Evolutionary conservation across 1,139 yeast genomes (phyloP).

Genomic region (Yamadazyma songkhlaensis): DNA sequence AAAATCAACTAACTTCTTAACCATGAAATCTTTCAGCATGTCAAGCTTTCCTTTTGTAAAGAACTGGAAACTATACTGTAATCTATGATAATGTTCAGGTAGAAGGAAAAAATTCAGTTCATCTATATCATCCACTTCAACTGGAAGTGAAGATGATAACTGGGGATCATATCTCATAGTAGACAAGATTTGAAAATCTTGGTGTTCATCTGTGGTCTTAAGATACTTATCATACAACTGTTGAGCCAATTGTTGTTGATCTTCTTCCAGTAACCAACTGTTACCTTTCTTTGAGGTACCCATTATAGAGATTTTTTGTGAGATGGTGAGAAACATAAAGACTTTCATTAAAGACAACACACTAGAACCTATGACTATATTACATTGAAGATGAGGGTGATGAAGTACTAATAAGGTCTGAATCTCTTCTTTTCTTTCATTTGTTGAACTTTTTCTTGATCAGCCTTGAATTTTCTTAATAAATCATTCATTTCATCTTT

Average conservation of each 20-base stretch:
- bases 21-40: constrained; percentile 41
- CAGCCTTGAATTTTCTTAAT: constrained; percentile 78
- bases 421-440: constrained; percentile 82
- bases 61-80: constrained; percentile 51
- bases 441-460: constrained; percentile 77
- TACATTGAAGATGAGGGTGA: background rate
- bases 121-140: constrained; percentile 23
- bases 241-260: constrained; percentile 7
- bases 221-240: constrained; percentile 3
- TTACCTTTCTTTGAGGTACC: too few species aligned
- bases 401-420: constrained; percentile 60
- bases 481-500: constrained; percentile 90
- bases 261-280: constrained; percentile 4
- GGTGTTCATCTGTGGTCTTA: constrained; percentile 10
- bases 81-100: constrained; percentile 60
- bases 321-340: background rate
- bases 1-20: constrained; percentile 44
- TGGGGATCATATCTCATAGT: constrained; percentile 74
- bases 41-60: constrained; percentile 39
- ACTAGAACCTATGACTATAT: too few species aligned
- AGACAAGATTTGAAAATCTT: constrained; percentile 54
- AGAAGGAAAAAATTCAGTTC: constrained; percentile 54
- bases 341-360: too few species aligned
- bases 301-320: background rate
- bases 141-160: constrained; percentile 28